A percentile compares a stretch with the other conserved stretches of the same genome.
phyloP scores from a whole-genome alignment of 2,329 filamentous ascomycete genomes.

The Diplodia sapinea region DNA sequence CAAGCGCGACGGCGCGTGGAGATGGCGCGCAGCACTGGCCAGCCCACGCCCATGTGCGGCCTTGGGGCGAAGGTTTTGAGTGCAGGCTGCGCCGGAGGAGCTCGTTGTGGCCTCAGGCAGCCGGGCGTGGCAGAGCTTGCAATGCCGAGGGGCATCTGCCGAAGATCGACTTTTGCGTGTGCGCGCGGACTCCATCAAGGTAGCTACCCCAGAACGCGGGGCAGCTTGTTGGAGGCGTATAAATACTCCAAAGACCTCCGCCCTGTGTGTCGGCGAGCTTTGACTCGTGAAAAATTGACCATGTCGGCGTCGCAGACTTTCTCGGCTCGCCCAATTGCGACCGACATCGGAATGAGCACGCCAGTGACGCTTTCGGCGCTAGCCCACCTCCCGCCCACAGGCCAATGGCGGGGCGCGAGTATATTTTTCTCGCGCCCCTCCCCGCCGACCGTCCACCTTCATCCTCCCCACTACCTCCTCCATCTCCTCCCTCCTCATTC shows the following conservation, averaged over 20 bases:
- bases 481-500: conserved; percentile 18
- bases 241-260: conserved; percentile 14
- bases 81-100: not conserved
- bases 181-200: conserved; percentile 30
- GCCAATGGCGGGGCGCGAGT: conserved; percentile 30
- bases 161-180: conserved; percentile 30
- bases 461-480: conserved; percentile 9
- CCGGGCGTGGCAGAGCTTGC: not conserved
- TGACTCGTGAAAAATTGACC: not conserved
- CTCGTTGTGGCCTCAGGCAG: conserved; percentile 9
- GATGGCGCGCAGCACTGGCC: conserved; percentile 4
- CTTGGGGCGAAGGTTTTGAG: not conserved
- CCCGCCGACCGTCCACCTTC: conserved; percentile 18
- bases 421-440: conserved; percentile 30
- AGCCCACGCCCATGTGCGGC: not conserved
- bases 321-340: conserved; percentile 12
- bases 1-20: not conserved
- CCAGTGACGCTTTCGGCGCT: conserved; percentile 32
- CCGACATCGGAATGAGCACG: conserved; percentile 31
- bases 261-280: conserved; percentile 5
- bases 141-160: conserved; percentile 30
- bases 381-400: conserved; percentile 25
- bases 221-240: conserved; percentile 23
- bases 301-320: conserved; percentile 16
- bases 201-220: conserved; percentile 31